Base-by-base conservation (phyloP, 139 green algal species). In the Chlorella sp. region DNA sequence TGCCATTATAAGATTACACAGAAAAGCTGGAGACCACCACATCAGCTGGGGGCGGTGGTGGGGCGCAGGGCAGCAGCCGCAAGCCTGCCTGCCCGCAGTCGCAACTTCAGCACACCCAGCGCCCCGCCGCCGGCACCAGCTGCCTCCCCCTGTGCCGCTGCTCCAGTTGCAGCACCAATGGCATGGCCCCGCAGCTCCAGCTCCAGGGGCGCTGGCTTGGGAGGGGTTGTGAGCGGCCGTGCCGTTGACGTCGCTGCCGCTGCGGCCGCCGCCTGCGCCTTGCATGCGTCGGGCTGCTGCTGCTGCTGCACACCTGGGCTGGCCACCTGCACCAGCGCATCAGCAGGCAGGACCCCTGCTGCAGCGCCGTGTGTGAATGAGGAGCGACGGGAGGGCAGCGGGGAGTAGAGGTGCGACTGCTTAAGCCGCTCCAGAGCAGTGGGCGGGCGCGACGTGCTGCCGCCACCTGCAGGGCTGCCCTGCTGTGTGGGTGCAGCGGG, bases 391-490 rank as follows among this genome's bases (percentile, higher is more conserved):
- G 70, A 43, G 3, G 70, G 70, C 40, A 76, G 70, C 26, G 70
- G 70, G 1, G 70, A n/a, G 26, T 76, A 43, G 0, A 76, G 28
- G 43, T 78, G 73, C 13, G 73, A 44, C 43, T 40, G 43, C 73
- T 78, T 78, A 30, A 78, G 73, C 43, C 73, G 73, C 44, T 58
- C 73, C 14, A 78, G 44, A 0, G 73, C 73, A 11, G 60, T 68
- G 3, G 60, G 5, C 60, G 60, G 60, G 24, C 60, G 28, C 3
- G 28, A 7, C 14, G 30, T 44, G 73, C 44, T 78, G 40, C 69
- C 36, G 2, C 38, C 69, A 0, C 20, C 69, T 75, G 26, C 60
- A 36, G 60, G 26, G 32, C 1, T 24, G 28, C 32, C 13, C 8
- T 44, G 67, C 67, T 73, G 34, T 68, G 60, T 16, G 3, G 22